Evolutionary conservation across 2,329 filamentous ascomycete species (phyloP).

Genomic region (Akanthomyces muscarius): DNA sequence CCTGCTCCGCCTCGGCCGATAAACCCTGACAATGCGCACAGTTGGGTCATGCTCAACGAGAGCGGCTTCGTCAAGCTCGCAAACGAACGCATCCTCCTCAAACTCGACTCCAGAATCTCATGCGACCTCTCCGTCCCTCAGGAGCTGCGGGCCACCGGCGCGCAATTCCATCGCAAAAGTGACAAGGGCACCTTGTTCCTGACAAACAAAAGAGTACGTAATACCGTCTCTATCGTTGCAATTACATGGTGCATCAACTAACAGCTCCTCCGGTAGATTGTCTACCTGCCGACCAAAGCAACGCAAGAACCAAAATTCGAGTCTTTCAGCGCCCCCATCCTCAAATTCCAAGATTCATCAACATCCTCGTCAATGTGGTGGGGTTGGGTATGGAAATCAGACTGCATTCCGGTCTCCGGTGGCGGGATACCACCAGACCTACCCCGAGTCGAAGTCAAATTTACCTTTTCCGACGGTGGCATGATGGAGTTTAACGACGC

Average conservation of each 20-base stretch:
- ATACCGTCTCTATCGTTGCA: not conserved
- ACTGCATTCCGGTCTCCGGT: slow-evolving; percentile 74
- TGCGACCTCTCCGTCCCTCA: slow-evolving; percentile 70
- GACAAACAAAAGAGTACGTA: slow-evolving; percentile 77
- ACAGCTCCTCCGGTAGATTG: slow-evolving; percentile 52
- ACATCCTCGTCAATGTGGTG: slow-evolving; percentile 82
- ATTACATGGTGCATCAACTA: slow-evolving; percentile 6
- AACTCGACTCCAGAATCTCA: slow-evolving; percentile 73
- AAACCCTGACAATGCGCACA: slow-evolving; percentile 53
- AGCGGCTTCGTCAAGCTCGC: slow-evolving; percentile 78
- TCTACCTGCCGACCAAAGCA: slow-evolving; percentile 75
- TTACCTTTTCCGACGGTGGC: slow-evolving; percentile 93
- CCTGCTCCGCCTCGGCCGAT: slow-evolving; percentile 31
- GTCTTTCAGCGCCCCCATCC: slow-evolving; percentile 84
- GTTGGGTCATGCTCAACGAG: slow-evolving; percentile 89
- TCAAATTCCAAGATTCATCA: slow-evolving; percentile 82
- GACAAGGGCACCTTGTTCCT: slow-evolving; percentile 73
- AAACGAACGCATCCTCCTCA: slow-evolving; percentile 76
- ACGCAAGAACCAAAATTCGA: slow-evolving; percentile 61
- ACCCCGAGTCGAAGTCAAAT: slow-evolving; percentile 71
- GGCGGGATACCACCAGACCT: slow-evolving; percentile 76
- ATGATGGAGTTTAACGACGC: slow-evolving; percentile 83
- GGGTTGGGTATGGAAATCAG: slow-evolving; percentile 83
- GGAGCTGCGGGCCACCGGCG: slow-evolving; percentile 55
- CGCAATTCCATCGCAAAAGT: slow-evolving; percentile 66